These are phyloP conservation scores for Lasiodiplodia hormozganensis DNA, from an alignment of 2,329 filamentous ascomycete genomes.

Conservation along the genomic window DNA sequence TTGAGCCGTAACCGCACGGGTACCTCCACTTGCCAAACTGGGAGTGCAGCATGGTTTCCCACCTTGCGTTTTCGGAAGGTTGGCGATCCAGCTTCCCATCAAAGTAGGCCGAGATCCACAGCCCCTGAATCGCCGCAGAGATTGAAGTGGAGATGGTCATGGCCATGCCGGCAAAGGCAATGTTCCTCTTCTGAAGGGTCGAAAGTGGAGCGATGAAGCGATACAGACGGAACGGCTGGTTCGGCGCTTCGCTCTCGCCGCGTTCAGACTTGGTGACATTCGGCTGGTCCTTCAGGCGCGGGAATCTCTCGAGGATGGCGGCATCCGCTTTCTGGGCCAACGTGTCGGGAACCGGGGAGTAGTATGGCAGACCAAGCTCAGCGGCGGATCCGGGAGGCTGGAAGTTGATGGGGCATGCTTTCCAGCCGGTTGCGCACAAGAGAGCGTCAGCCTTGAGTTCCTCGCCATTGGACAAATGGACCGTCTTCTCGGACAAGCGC, in stretches of 20 bases:
- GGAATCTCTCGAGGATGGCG: slow-evolving; percentile 62
- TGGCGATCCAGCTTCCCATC: slow-evolving; percentile 53
- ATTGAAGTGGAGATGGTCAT: slow-evolving; percentile 46
- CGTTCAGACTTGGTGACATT: slow-evolving; percentile 9
- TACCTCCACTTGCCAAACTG: slow-evolving; percentile 76
- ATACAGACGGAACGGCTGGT: slow-evolving; percentile 47
- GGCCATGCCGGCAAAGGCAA: slow-evolving; percentile 49
- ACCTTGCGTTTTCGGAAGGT: slow-evolving; percentile 31
- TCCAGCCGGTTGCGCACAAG: slow-evolving; percentile 64
- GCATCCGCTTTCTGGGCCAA: slow-evolving; percentile 49
- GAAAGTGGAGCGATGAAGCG: slow-evolving; percentile 52
- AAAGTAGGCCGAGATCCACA: slow-evolving; percentile 68
- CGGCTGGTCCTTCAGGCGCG: slow-evolving; percentile 61
- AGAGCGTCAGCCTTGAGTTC: slow-evolving; percentile 58
- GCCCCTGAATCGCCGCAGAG: slow-evolving; percentile 48
- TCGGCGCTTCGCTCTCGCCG: slow-evolving; percentile 1
- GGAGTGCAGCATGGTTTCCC: slow-evolving; percentile 63
- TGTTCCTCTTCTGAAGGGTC: slow-evolving; percentile 39
- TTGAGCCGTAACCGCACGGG: slow-evolving; percentile 67
- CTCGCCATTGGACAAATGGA: slow-evolving; percentile 58
- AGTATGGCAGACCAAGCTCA: slow-evolving; percentile 39
- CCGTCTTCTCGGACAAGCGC: slow-evolving; percentile 51
- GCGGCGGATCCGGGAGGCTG: slow-evolving; percentile 36
- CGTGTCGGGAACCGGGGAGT: not conserved
- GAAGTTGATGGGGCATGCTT: slow-evolving; percentile 58